A percentile compares a stretch with the other conserved stretches of the same genome.
Evolutionary conservation across 176 grass and related monocot genomes (phyloP).

Genomic region (Zizania latifolia): DNA sequence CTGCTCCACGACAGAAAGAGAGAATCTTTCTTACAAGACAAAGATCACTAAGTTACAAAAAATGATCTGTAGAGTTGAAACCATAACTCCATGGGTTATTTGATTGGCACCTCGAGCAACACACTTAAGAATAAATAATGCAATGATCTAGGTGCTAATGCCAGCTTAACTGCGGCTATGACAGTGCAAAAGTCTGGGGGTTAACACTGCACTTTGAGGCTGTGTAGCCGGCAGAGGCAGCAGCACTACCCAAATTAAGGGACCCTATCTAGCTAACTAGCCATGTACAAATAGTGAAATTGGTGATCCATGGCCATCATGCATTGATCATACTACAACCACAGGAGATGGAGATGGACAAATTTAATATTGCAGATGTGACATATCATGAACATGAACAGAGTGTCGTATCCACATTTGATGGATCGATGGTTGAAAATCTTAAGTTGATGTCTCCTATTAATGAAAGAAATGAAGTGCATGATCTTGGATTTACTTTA

Average conservation of each 20-base stretch:
- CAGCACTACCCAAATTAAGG: slow-evolving; percentile 47
- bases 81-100: slow-evolving; percentile 7
- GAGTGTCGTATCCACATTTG: background rate
- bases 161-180: slow-evolving; percentile 23
- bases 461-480: too few relatives aligned
- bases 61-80: slow-evolving; percentile 40
- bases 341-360: background rate
- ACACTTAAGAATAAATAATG: slow-evolving; percentile 36
- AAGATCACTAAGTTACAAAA: background rate
- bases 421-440: background rate
- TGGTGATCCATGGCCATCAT: background rate
- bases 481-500: too few relatives aligned
- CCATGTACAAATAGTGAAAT: background rate
- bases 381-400: background rate
- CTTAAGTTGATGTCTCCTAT: too few relatives aligned
- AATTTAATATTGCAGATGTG: background rate
- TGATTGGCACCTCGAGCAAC: slow-evolving; percentile 42
- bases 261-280: background rate
- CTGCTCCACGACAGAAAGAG: slow-evolving; percentile 6
- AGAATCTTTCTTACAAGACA: slow-evolving; percentile 20
- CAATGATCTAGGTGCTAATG: slow-evolving; percentile 33
- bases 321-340: background rate
- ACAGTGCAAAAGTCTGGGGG: slow-evolving; percentile 18
- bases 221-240: slow-evolving; percentile 30
- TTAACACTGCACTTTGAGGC: slow-evolving; percentile 22